Conservation (phyloP, 495 filamentous ascomycete genomes). For the Lepidopterella palustris region DNA sequence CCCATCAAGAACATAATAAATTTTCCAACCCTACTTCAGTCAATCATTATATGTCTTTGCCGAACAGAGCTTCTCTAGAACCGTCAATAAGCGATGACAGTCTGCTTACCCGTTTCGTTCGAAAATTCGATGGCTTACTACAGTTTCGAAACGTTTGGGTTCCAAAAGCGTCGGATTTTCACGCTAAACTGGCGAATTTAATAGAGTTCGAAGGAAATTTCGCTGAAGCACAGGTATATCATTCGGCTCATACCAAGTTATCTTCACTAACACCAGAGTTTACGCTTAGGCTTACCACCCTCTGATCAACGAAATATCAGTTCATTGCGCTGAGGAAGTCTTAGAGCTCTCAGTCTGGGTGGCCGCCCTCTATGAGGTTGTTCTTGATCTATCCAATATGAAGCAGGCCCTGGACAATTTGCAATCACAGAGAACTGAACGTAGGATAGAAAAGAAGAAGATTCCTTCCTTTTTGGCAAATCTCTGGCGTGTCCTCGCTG, state of each 20-base stretch:
- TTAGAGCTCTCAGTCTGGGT: conserved; percentile 40
- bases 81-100: not conserved
- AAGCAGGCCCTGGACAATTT: conserved; percentile 12
- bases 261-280: not conserved
- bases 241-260: conserved; percentile 4
- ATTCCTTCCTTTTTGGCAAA: conserved; percentile 3
- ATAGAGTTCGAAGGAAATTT: not conserved
- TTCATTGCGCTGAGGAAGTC: conserved; percentile 28
- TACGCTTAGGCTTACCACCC: conserved; percentile 55
- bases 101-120: too few relatives aligned
- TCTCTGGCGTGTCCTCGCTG: not conserved
- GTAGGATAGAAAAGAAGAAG: conserved; percentile 1
- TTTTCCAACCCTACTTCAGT: not conserved
- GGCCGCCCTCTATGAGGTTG: conserved; percentile 45
- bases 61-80: not conserved
- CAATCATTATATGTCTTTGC: not conserved
- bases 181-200: not conserved
- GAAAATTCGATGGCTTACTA: not conserved
- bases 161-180: not conserved
- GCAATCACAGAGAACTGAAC: conserved; percentile 6
- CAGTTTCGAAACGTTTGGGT: conserved; percentile 6
- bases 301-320: conserved; percentile 54
- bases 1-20: not conserved
- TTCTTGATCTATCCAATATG: conserved; percentile 41
- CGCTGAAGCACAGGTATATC: conserved; percentile 46